Evolutionary conservation across 179 eudicot species (phyloP).

Genomic region (Gypsophila paniculata): DNA sequence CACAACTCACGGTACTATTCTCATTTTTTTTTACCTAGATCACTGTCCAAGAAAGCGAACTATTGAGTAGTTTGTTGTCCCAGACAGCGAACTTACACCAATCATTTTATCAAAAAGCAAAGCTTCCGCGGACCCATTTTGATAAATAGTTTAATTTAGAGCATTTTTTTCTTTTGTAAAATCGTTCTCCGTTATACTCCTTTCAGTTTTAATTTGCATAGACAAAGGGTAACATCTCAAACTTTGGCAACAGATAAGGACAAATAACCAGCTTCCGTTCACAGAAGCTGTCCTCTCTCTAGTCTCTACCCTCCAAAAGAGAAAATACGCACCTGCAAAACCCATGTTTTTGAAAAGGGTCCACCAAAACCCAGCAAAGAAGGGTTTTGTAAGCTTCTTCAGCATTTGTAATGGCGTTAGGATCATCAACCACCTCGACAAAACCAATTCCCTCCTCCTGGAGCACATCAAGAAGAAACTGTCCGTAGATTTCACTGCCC

Average conservation of each 20-base stretch:
- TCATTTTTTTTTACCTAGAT: too few species aligned
- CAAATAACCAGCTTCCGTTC: background rate
- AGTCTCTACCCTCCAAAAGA: background rate
- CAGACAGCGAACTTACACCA: too few species aligned
- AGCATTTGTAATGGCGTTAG: slow-evolving; percentile 29
- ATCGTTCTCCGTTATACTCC: too few species aligned
- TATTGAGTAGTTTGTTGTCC: too few species aligned
- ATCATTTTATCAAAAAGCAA: too few species aligned
- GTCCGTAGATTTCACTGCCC: slow-evolving; percentile 80
- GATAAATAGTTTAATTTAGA: too few species aligned
- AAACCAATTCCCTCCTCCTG: slow-evolving; percentile 61
- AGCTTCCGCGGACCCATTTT: too few species aligned
- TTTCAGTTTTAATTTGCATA: too few species aligned
- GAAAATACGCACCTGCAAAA: slow-evolving; percentile 66
- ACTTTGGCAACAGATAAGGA: background rate
- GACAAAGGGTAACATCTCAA: too few species aligned
- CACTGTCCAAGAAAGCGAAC: too few species aligned
- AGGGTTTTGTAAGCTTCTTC: slow-evolving; percentile 59
- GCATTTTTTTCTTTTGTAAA: too few species aligned
- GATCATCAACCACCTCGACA: slow-evolving; percentile 60
- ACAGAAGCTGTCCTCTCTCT: background rate
- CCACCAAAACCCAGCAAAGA: slow-evolving; percentile 95
- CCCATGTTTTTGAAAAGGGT: slow-evolving; percentile 81
- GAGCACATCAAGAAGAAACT: slow-evolving; percentile 72
- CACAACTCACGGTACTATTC: too few species aligned